Base-by-base conservation (phyloP, 2,329 filamentous ascomycete genomes). In the Pseudogymnoascus sp. region DNA sequence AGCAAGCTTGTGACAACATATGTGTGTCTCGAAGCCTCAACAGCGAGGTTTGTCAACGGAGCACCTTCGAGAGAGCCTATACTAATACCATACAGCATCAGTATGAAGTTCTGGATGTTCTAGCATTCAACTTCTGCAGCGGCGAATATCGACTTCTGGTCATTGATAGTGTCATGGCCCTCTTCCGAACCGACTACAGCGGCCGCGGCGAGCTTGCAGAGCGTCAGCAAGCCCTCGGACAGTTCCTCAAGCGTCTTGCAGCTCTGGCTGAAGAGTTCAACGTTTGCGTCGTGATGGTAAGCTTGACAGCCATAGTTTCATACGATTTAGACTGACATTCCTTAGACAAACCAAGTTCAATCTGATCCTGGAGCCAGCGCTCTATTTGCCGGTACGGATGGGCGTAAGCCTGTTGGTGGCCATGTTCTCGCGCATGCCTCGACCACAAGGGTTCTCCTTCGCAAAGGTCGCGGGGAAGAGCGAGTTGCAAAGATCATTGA, bases 201-300 rank as follows among this genome's bases (percentile, higher is more conserved):
- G 86, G 86, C 6, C 83, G 86, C 63, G 86, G 85, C 16, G 86
- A 89, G 71, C 78, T 89, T 64, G 84, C 83, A 18, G 86, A 89
- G 68, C 81, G 86, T 29, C 86, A 89, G 73, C 84, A 87, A 74
- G 87, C 86, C 69, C 77, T 89, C 34, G 85, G 85, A 65, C 81
- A 85, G 66, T 88, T 88, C 71, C 75, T 89, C 40, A 82, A 83
- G 66, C 85, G 83, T 72, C 75, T 88, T 54, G 81, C 82, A 12
- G 83, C 86, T 71, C 85, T 87, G 76, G 85, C 86, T 39, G 85
- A 88, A 75, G 86, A 88, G 70, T 89, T 88, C 76, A 89, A 89
- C 69, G 77, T 89, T 64, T 83, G 82, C 60, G 83, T 86, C 60
- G 75, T 86, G 64, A 84, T 86, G 81, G 82, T 83, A 72, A 66